A percentile compares a stretch with the other conserved stretches of the same genome.
Evolutionary conservation across 169 alveolate genomes (phyloP).

Genomic region (Plasmodium gonderi): DNA sequence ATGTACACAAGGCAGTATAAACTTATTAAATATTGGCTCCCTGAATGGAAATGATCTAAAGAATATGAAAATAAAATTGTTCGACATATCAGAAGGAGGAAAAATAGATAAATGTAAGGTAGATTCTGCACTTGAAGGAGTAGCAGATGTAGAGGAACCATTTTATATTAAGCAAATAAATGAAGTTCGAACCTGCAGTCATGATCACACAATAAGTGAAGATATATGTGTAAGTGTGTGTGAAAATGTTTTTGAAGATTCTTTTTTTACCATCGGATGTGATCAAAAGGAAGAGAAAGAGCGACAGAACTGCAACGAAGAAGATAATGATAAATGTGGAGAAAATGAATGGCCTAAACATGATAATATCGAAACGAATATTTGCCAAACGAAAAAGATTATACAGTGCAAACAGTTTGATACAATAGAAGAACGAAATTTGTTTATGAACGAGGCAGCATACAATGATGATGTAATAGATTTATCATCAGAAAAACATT

Average conservation of each 20-base stretch:
- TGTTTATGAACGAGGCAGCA: neutral
- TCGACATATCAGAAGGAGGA: neutral
- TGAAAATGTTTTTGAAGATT: neutral
- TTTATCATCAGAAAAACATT: neutral
- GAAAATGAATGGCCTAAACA: no score
- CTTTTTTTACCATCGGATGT: neutral
- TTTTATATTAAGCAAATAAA: neutral
- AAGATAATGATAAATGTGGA: neutral
- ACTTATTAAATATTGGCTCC: neutral
- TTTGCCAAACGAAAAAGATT: neutral
- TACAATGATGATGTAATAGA: constrained; percentile 5
- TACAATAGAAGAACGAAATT: neutral
- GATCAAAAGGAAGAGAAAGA: neutral
- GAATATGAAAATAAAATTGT: neutral
- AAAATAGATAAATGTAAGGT: neutral
- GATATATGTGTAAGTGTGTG: no score
- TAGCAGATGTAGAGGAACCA: neutral
- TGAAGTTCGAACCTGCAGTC: neutral
- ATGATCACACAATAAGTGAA: neutral
- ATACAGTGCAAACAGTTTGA: neutral
- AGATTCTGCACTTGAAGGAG: neutral
- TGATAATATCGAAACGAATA: neutral
- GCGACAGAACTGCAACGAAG: neutral
- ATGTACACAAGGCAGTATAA: neutral
- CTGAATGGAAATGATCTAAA: neutral